phyloP scores from a whole-genome alignment of 345 rosid species.

The Noccaea bulbosa region DNA sequence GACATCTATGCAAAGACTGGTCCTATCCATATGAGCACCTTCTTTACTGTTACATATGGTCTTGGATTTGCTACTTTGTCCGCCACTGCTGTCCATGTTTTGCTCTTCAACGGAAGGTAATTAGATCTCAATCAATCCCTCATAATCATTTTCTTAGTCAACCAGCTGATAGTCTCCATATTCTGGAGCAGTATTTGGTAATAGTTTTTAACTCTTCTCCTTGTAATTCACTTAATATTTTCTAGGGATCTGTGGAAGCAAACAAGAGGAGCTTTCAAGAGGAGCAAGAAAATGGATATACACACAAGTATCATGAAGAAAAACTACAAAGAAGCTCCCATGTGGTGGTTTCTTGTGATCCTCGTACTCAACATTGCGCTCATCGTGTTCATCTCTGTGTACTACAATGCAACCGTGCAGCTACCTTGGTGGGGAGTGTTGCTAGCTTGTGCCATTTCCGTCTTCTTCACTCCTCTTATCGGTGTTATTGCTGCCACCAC shows the following conservation, averaged over 20 bases:
- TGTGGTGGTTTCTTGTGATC: constrained; percentile 77
- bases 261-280: constrained; percentile 56
- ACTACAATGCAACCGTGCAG: constrained; percentile 64
- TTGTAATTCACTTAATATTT: neutral
- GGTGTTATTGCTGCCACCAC: constrained; percentile 76
- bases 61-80: constrained; percentile 79
- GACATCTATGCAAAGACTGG: constrained; percentile 55
- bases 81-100: constrained; percentile 66
- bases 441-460: constrained; percentile 73
- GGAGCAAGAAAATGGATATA: constrained; percentile 55
- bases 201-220: neutral
- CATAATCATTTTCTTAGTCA: neutral
- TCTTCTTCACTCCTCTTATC: constrained; percentile 75
- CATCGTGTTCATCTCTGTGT: constrained; percentile 53
- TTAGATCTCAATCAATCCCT: neutral
- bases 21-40: constrained; percentile 62
- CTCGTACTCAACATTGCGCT: constrained; percentile 53
- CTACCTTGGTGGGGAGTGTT: constrained; percentile 91
- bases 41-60: constrained; percentile 81
- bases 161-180: constrained; percentile 11
- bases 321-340: constrained; percentile 60
- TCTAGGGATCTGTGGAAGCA: constrained; percentile 65
- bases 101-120: constrained; percentile 70
- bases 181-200: neutral
- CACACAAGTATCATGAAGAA: constrained; percentile 79